Evolutionary conservation across 106 monocot genomes (phyloP).

Genomic region (Dioscorea dumetorum): DNA sequence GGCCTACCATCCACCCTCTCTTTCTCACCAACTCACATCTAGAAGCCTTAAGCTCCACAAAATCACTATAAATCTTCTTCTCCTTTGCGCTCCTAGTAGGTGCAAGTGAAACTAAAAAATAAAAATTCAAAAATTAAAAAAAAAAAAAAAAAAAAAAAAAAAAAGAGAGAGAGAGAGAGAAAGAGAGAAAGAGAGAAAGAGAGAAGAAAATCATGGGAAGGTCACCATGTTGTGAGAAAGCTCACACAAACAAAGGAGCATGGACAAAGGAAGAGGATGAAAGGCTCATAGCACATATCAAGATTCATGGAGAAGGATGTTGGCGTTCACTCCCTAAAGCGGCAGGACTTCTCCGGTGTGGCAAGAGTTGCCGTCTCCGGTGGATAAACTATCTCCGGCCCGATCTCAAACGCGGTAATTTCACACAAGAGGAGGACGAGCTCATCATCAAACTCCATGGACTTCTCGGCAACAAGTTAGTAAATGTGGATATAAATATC

Average conservation of each 20-base stretch:
- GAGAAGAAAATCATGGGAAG: conserved; percentile 24
- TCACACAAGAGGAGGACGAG: conserved; percentile 66
- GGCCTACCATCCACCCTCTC: conserved; percentile 33
- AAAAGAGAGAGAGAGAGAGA: not conserved
- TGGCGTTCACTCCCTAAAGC: conserved; percentile 51
- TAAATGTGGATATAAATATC: not conserved
- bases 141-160: not conserved
- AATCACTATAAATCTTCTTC: conserved; percentile 18
- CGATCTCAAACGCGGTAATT: conserved; percentile 82
- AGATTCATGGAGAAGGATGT: conserved; percentile 40
- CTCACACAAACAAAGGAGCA: conserved; percentile 50
- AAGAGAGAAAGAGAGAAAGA: not conserved
- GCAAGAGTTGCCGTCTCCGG: conserved; percentile 81
- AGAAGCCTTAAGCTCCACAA: conserved; percentile 11
- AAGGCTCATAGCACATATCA: conserved; percentile 34
- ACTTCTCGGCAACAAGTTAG: conserved; percentile 72
- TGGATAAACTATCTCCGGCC: conserved; percentile 94
- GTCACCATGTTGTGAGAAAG: conserved; percentile 54
- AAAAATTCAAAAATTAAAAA: not conserved
- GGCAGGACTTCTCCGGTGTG: conserved; percentile 61
- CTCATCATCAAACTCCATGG: conserved; percentile 77
- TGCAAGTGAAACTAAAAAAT: not conserved
- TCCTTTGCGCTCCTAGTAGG: not conserved
- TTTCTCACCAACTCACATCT: conserved; percentile 37
- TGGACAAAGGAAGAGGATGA: conserved; percentile 59